Evolutionary conservation across 2,329 filamentous ascomycete genomes (phyloP), one percentile per base, ranked within the genome.

Genomic region (Fusarium liriodendri): DNA sequence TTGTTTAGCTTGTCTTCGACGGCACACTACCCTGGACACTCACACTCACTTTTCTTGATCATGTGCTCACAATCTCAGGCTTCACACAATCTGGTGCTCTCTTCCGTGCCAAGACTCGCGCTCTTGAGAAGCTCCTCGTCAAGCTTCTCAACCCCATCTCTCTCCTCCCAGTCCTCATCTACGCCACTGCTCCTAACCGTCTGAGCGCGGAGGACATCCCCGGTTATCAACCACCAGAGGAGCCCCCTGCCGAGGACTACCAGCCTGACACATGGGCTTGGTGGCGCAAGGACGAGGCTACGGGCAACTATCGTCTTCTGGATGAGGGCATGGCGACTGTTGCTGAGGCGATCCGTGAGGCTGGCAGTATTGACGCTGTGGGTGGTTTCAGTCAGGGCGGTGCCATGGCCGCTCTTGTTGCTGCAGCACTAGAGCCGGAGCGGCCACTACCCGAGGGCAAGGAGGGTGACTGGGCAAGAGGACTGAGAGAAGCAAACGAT

Each of bases 41-140:
- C 40, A 32, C 45, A 6, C 27, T 32, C 45, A 62, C 38, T 52
- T 45, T 54, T 58, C 40, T 50, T 54, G 69, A 45, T 54, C 64
- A 47, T 35, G 27, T 64, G 52, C 69, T 70, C 58, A 74, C 64
- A 72, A 57, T 63, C 60, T 18, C 40, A 92, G 93, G 96, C 83
- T 98, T 92, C 89, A 98, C 96, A 9, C 96, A 98, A 87, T 97
- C 94, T 32, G 95, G 95, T 5, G 83, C 92, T 5, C 87, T 95
- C 72, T 98, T 98, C 89, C 92, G 91, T 81, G 90, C 92, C 82
- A 98, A 98, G 85, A 97, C 94, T 54, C 94, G 95, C 82, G 94
- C 94, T 13, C 87, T 98, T 1, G 91, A 95, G 77, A 98, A 98
- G 83, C 86, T 92, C 63, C 89, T 98, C 66, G 83, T 86, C 70